These are phyloP conservation scores for Karstenula rhodostoma DNA, from an alignment of 2,329 filamentous ascomycete species.

Conservation along the genomic window DNA sequence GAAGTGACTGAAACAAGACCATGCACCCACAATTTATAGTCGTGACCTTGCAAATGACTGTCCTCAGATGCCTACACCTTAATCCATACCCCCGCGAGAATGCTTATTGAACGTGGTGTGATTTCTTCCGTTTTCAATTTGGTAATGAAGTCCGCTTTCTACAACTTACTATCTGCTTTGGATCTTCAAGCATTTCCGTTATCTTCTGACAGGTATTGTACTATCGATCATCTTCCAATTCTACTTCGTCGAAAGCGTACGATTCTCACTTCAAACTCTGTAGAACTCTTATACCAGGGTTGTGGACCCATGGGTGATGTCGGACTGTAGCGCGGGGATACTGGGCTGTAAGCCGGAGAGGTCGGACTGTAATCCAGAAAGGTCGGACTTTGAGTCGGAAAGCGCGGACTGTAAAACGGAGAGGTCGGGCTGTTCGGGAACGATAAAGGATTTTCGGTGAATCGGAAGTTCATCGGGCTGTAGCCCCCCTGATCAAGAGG, in stretches of 20 bases:
- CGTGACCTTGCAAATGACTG: no score
- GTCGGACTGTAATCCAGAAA: background rate
- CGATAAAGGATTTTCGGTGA: no score
- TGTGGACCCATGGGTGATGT: background rate
- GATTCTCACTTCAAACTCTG: slow-evolving; percentile 7
- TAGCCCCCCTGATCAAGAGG: background rate
- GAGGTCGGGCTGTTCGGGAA: background rate
- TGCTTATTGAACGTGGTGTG: no score
- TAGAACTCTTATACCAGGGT: background rate
- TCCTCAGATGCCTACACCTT: no score
- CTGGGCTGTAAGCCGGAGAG: background rate
- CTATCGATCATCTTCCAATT: background rate
- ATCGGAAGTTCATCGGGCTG: background rate
- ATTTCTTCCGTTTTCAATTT: no score
- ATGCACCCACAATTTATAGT: no score
- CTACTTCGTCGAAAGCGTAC: slow-evolving; percentile 6
- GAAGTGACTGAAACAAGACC: no score
- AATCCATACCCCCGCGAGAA: no score
- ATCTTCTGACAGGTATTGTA: background rate
- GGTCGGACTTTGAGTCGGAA: background rate
- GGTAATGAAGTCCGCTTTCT: no score
- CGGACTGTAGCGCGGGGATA: background rate
- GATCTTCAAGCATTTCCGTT: no score
- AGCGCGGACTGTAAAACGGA: background rate
- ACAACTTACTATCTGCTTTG: no score